Percentiles rank a stretch among this genome's conserved stretches.
Evolutionary conservation across 495 filamentous ascomycete species (phyloP).

Genomic region (Hypoxylon trugodes): DNA sequence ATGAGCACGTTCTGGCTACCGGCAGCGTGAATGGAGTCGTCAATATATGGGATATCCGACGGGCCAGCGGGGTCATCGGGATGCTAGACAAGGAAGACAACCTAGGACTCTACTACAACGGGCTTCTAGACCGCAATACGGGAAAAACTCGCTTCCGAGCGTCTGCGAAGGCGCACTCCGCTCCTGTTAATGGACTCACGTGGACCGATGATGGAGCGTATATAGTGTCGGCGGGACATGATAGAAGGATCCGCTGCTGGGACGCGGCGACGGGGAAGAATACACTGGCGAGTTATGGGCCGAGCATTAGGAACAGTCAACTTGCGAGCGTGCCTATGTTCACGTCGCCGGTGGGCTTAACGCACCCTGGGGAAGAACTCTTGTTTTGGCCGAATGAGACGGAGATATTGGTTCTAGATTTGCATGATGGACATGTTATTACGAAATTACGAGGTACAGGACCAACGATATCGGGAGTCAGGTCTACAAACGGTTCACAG

Average conservation of each 20-base stretch:
- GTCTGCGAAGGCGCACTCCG: constrained; percentile 72
- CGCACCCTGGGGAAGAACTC: constrained; percentile 62
- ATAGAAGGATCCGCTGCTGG: constrained; percentile 86
- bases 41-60: constrained; percentile 85
- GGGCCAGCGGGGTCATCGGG: constrained; percentile 73
- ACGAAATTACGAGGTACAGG: constrained; percentile 73
- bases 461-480: constrained; percentile 54
- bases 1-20: constrained; percentile 80
- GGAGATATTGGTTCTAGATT: constrained; percentile 78
- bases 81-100: constrained; percentile 83
- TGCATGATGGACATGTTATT: constrained; percentile 76
- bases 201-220: constrained; percentile 82
- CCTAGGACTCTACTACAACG: constrained; percentile 60
- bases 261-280: constrained; percentile 80
- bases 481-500: constrained; percentile 45
- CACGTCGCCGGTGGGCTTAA: constrained; percentile 62
- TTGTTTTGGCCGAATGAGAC: constrained; percentile 80
- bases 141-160: constrained; percentile 48
- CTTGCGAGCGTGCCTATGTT: constrained; percentile 70
- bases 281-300: constrained; percentile 83
- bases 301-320: constrained; percentile 74
- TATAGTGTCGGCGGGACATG: constrained; percentile 81
- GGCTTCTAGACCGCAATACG: constrained; percentile 37
- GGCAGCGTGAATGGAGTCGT: constrained; percentile 80
- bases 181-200: constrained; percentile 79